Percentiles rank a stretch among this genome's conserved stretches.
Conservation (phyloP, 23 red algal genomes). For the Gracilariopsis chorda region DNA sequence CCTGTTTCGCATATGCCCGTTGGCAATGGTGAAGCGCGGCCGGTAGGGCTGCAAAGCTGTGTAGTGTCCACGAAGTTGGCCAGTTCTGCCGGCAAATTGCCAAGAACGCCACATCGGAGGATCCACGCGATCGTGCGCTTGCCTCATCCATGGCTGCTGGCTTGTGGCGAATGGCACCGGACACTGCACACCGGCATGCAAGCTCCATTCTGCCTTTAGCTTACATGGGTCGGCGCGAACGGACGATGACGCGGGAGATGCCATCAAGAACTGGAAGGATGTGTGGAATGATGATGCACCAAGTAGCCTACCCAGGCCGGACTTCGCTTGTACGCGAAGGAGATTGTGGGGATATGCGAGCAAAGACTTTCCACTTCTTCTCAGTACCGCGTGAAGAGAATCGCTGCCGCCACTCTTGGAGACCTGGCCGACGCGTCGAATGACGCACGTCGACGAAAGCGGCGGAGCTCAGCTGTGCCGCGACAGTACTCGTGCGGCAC, state of each 20-base stretch:
- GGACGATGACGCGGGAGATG: conserved; percentile 51
- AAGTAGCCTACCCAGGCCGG: conserved; percentile 56
- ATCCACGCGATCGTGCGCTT: conserved; percentile 38
- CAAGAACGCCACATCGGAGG: conserved; percentile 31
- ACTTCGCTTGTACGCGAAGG: conserved; percentile 52
- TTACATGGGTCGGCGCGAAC: conserved; percentile 67
- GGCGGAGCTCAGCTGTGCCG: no score
- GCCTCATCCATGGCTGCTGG: conserved; percentile 46
- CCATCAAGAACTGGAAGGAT: conserved; percentile 61
- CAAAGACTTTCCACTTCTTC: conserved; percentile 43
- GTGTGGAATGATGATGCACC: conserved; percentile 75
- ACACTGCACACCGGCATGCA: conserved; percentile 62
- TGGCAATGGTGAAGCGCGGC: conserved; percentile 54
- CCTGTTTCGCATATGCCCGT: no score
- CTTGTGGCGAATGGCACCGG: conserved; percentile 57
- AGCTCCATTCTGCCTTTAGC: conserved; percentile 42
- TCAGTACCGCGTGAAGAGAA: conserved; percentile 67
- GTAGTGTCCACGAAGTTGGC: conserved; percentile 6
- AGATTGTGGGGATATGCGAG: conserved; percentile 58
- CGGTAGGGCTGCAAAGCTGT: conserved; percentile 40
- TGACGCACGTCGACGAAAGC: no score
- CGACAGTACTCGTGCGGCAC: no score
- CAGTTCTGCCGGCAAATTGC: conserved; percentile 37
- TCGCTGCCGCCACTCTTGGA: conserved; percentile 54
- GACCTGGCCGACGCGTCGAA: conserved; percentile 51